These are phyloP conservation scores for Vitis rupestris DNA, from an alignment of 164 flowering plant species.

Conservation along the genomic window DNA sequence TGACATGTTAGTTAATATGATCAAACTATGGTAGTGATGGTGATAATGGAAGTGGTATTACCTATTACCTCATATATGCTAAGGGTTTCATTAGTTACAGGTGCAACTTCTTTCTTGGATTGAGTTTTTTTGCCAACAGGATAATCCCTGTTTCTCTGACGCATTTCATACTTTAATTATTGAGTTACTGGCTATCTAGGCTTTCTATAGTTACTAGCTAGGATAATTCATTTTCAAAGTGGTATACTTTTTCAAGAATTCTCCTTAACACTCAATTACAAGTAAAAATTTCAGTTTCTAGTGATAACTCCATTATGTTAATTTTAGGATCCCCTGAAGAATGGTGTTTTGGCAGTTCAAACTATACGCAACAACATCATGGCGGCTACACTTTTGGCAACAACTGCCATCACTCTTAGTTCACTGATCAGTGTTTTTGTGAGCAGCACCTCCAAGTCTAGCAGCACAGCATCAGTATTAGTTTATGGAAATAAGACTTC, in stretches of 20 bases:
- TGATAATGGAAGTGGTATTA: too few species aligned
- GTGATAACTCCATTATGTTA: neutral
- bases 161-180: too few species aligned
- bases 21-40: too few species aligned
- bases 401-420: slow-evolving; percentile 77
- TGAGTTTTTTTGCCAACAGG: too few species aligned
- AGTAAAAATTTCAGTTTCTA: neutral
- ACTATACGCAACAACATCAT: slow-evolving; percentile 85
- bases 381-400: slow-evolving; percentile 83
- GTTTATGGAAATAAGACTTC: slow-evolving; percentile 51
- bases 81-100: too few species aligned
- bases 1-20: too few species aligned
- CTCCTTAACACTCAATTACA: neutral
- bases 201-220: too few species aligned
- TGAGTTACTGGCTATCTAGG: too few species aligned
- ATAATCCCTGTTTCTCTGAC: too few species aligned
- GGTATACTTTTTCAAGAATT: neutral
- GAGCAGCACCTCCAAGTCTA: slow-evolving; percentile 42
- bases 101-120: too few species aligned
- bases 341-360: slow-evolving; percentile 80
- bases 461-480: slow-evolving; percentile 26
- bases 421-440: slow-evolving; percentile 70
- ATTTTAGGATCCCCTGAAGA: slow-evolving; percentile 71
- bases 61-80: too few species aligned
- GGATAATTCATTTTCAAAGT: too few species aligned